Evolutionary conservation across 306 rosid genomes (phyloP), one percentile per base, ranked within the genome.

Genomic region (Nissolia schottii): DNA sequence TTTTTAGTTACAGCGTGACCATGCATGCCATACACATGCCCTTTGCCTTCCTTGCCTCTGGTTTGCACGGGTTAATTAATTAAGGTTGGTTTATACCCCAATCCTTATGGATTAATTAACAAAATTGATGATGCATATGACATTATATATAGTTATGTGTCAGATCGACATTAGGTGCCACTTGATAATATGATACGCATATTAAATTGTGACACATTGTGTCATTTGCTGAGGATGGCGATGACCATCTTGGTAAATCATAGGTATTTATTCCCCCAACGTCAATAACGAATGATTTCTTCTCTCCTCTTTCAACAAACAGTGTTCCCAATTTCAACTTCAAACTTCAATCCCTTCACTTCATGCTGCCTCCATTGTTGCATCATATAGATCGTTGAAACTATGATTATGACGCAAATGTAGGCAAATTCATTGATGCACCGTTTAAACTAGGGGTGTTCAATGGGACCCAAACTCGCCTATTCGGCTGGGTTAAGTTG

Each of bases 11-110:
- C n/a, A n/a, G n/a, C 74, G 82, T 73, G 82, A 37, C 60, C 3
- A 54, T 19, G 65, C 80, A 77, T 61, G 80, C 28, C 24, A 35
- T 35, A 24, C 85, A 67, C 77, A 34, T 43, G 85, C 69, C 69
- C 45, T 59, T 43, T 19, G 15, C 9, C 25, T 67, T 60, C 57
- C 32, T 16, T 8, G 16, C 46, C 16, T 14, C 27, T 31, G 73
- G 51, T 61, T 41, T 59, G 34, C 85, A 77, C 68, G 76, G 34
- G 73, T 51, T 65, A 3, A 76, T 81, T 38, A 71, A 34, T 58
- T 50, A 55, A 63, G 25, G 40, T 4, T 61, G 19, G 19, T 35
- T 15, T 49, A n/a, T n/a, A n/a, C n/a, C 45, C 4, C 23, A 22
- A 48, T n/a, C 19, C 25, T 37, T 11, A 53, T 1, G 53, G 10